Percentiles rank a stretch among this genome's conserved stretches.
These are phyloP conservation scores for Agarophyton chilense DNA, from an alignment of 23 red algal genomes.

Conservation along the genomic window DNA sequence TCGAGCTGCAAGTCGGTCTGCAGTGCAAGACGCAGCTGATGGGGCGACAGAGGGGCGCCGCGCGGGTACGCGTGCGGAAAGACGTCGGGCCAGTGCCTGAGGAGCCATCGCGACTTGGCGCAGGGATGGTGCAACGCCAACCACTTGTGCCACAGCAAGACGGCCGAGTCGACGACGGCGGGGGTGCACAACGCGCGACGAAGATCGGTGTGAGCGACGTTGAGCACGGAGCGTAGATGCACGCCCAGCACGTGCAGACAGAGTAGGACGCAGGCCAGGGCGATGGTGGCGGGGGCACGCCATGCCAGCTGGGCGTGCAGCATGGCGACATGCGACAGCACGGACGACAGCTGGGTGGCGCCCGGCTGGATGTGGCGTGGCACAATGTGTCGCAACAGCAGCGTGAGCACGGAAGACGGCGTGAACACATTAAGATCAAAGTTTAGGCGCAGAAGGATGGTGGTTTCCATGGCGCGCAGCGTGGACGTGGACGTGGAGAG, in stretches of 20 bases:
- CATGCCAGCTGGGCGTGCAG: neutral
- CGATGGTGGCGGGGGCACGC: neutral
- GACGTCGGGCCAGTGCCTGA: neutral
- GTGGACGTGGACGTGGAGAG: neutral
- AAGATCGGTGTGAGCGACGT: neutral
- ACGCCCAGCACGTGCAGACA: neutral
- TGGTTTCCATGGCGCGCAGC: neutral
- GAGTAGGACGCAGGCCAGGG: neutral
- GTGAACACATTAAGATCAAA: slow-evolving; percentile 21
- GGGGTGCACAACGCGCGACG: neutral
- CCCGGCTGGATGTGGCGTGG: neutral
- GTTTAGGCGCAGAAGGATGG: slow-evolving; percentile 2
- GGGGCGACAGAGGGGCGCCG: neutral
- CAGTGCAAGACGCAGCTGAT: neutral
- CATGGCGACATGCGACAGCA: slow-evolving; percentile 22
- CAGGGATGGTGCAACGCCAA: neutral
- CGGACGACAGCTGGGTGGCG: neutral
- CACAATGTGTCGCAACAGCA: neutral
- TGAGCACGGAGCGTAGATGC: neutral
- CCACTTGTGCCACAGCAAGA: slow-evolving; percentile 7
- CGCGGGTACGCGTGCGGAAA: neutral
- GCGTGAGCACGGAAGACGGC: neutral
- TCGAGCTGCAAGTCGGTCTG: neutral
- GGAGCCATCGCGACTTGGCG: neutral
- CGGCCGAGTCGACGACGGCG: neutral